These are phyloP conservation scores for Musa acuminata DNA, from an alignment of 176 grass and related monocot genomes.

Conservation along the genomic window DNA sequence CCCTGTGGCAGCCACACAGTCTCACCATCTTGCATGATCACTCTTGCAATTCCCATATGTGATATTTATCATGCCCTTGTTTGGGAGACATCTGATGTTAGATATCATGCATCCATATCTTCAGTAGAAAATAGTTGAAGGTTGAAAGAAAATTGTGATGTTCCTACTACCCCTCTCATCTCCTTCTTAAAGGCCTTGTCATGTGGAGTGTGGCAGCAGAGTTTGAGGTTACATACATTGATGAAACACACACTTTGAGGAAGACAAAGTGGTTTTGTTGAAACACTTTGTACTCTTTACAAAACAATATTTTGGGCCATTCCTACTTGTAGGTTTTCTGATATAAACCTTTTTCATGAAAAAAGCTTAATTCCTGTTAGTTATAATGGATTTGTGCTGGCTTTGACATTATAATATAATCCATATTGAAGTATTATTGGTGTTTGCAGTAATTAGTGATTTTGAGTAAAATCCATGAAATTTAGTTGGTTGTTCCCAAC, in stretches of 20 bases:
- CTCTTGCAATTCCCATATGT: not conserved
- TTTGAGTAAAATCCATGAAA: too few relatives aligned
- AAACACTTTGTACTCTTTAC: not conserved
- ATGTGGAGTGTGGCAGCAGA: not conserved
- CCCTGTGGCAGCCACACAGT: slow-evolving; percentile 11
- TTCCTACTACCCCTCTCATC: not conserved
- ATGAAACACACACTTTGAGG: not conserved
- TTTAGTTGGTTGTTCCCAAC: too few relatives aligned
- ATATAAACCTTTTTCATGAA: not conserved
- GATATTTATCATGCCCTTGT: not conserved
- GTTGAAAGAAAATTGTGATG: not conserved
- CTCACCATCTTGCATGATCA: not conserved
- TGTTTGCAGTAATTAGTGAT: too few relatives aligned
- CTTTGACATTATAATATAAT: too few relatives aligned
- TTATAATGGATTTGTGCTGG: not conserved
- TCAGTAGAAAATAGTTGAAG: not conserved
- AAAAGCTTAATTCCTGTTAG: not conserved
- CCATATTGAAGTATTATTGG: too few relatives aligned
- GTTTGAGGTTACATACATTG: not conserved
- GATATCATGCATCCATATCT: not conserved
- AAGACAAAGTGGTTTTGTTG: not conserved
- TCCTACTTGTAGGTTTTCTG: not conserved
- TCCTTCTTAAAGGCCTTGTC: not conserved
- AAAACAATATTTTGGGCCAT: not conserved
- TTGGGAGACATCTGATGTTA: not conserved